Base-by-base conservation (phyloP, 208 protist genomes). In the Wallacemonas sp. region DNA sequence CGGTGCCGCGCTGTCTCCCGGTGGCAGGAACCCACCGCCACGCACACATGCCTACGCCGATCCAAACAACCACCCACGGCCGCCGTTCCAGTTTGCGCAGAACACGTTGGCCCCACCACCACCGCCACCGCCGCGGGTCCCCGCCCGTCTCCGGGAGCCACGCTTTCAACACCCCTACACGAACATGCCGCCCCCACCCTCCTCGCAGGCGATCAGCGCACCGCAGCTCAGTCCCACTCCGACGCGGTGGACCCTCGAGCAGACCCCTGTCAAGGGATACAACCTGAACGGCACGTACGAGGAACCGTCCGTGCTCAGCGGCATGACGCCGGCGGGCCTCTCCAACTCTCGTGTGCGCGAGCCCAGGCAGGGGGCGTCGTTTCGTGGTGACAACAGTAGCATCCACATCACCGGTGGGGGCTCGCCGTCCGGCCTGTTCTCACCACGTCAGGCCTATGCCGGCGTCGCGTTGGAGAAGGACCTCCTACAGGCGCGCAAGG, bases 391-490 rank as follows among this genome's bases (percentile, higher is more conserved):
- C 60, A 66, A 59, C 62, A 53, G 30, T 45, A 30, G 34, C 72
- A 68, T 10, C 30, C 53, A 50, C 61, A 64, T 0, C 34, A 62
- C 1, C 53, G 27, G 33, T 24, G 58, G 58, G 4, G 19, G 38
- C 57, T 38, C 48, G 39, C 37, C 46, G 33, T 48, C 26, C n/a
- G 29, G 27, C 2, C 6, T 38, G 34, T 19, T 12, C 12, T 42
- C 27, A 37, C 17, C 26, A 22, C 36, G 30, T 22, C 36, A 48
- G 9, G 36, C 13, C 39, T 70, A 53, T 15, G 63, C 64, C 15
- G 66, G 62, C 6, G 32, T 75, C 34, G 58, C 83, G n/a, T 53
- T 92, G 46, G 78, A 86, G 65, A 72, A 67, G 64, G 73, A 86
- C 57, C 62, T 92, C 26, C 59, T 81, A 36, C 58, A 74, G 33